Conservation (phyloP, 208 protist species). For the Crithidia bombi region DNA sequence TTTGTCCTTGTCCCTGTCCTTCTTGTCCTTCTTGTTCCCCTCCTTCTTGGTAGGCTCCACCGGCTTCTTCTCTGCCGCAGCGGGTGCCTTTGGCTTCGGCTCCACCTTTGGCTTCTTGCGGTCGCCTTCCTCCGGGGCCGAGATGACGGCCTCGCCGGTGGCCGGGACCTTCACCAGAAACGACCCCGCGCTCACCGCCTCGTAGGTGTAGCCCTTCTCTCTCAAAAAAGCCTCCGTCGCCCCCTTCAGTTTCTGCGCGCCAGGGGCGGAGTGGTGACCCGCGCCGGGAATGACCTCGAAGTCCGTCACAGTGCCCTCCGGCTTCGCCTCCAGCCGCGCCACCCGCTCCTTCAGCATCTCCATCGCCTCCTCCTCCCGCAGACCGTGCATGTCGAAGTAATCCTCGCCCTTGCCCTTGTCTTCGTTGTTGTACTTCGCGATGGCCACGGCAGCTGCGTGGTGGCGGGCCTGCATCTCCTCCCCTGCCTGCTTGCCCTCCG, state of each 20-base stretch:
- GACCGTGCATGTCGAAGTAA: constrained; percentile 65
- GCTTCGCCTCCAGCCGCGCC: constrained; percentile 39
- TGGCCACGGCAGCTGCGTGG: constrained; percentile 46
- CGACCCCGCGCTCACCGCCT: constrained; percentile 44
- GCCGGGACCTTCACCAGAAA: constrained; percentile 45
- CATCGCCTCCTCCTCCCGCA: constrained; percentile 59
- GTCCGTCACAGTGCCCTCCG: constrained; percentile 37
- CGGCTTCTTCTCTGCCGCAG: constrained; percentile 2
- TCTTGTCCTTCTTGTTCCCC: neutral
- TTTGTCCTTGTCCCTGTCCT: neutral
- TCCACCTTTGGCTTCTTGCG: constrained; percentile 21
- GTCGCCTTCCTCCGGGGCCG: constrained; percentile 15
- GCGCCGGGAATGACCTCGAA: constrained; percentile 57
- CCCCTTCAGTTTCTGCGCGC: constrained; percentile 45
- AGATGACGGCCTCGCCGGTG: constrained; percentile 20
- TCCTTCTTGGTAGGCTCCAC: neutral
- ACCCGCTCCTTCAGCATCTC: constrained; percentile 45
- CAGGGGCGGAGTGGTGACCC: constrained; percentile 61
- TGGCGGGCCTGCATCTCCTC: constrained; percentile 42
- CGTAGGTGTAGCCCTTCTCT: constrained; percentile 41
- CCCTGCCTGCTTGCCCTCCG: constrained; percentile 42
- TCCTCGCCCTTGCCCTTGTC: constrained; percentile 54
- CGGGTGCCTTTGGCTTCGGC: neutral
- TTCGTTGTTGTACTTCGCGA: constrained; percentile 60
- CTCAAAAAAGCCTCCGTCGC: constrained; percentile 45